A percentile compares a stretch with the other conserved stretches of the same genome.
Conservation (phyloP, 495 filamentous ascomycete species). For the Mycothermus thermophilus region DNA sequence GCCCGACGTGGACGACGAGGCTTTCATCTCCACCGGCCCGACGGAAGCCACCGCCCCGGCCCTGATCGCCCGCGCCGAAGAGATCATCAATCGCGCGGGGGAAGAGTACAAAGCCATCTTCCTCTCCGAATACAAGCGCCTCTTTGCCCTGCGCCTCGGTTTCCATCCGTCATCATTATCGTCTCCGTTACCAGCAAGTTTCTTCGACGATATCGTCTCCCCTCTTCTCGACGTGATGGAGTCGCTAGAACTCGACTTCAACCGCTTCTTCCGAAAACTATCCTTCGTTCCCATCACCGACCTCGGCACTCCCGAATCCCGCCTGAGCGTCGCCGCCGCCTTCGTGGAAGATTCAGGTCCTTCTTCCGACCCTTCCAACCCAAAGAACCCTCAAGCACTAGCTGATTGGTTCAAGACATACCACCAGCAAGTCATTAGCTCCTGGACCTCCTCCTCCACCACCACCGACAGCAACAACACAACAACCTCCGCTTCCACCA, state of each 20-base stretch:
- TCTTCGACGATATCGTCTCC: conserved; percentile 65
- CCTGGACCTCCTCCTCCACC: conserved; percentile 44
- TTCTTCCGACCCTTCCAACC: too few species aligned
- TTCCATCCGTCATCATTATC: too few species aligned
- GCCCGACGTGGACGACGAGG: conserved; percentile 46
- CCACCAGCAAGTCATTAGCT: conserved; percentile 50
- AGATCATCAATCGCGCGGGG: conserved; percentile 58
- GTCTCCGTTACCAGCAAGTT: too few species aligned
- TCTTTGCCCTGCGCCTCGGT: conserved; percentile 69
- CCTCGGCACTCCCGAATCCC: conserved; percentile 44
- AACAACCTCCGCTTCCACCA: not conserved
- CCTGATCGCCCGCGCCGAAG: conserved; percentile 66
- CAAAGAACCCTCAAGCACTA: too few species aligned
- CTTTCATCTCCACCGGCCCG: conserved; percentile 59
- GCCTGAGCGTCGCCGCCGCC: conserved; percentile 39
- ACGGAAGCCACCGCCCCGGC: conserved; percentile 43
- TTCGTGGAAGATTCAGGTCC: conserved; percentile 43
- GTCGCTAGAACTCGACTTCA: conserved; percentile 70
- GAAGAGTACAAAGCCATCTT: conserved; percentile 83
- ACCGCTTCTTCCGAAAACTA: conserved; percentile 76
- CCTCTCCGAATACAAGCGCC: conserved; percentile 65
- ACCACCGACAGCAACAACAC: not conserved
- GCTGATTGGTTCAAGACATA: conserved; percentile 65
- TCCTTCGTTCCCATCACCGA: conserved; percentile 41
- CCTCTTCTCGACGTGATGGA: conserved; percentile 75